These are phyloP conservation scores for Neofusicoccum sp. DNA, from an alignment of 2,329 filamentous ascomycete species.

Conservation along the genomic window DNA sequence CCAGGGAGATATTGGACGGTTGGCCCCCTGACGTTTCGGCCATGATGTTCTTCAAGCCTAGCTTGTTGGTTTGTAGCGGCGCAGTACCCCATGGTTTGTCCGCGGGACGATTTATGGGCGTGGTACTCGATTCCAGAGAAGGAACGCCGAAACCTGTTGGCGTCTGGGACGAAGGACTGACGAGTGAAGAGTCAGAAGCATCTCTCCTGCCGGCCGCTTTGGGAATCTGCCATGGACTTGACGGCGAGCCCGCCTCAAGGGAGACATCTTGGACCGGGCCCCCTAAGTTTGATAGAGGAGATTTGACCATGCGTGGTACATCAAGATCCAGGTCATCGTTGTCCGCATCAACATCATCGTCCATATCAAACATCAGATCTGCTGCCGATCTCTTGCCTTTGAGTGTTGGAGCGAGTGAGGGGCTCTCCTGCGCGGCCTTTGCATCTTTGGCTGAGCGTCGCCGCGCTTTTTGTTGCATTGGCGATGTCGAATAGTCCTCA, in stretches of 20 bases:
- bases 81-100: conserved; percentile 56
- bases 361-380: conserved; percentile 94
- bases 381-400: conserved; percentile 68
- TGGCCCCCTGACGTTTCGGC: conserved; percentile 50
- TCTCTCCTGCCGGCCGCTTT: background rate
- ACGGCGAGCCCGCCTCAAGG: background rate
- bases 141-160: background rate
- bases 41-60: conserved; percentile 80
- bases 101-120: conserved; percentile 24
- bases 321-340: conserved; percentile 3
- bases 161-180: background rate
- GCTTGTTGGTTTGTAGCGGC: conserved; percentile 61
- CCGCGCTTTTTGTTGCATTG: conserved; percentile 15
- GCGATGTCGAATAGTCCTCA: conserved; percentile 56
- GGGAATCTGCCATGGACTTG: conserved; percentile 3
- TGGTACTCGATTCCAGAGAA: background rate
- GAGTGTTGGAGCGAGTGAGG: conserved; percentile 66
- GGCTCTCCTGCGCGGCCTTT: conserved; percentile 58
- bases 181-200: background rate
- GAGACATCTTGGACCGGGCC: conserved; percentile 3
- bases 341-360: conserved; percentile 65
- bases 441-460: conserved; percentile 40
- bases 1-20: conserved; percentile 57
- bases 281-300: background rate
- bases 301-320: background rate